Base-by-base conservation (phyloP, 2,329 filamentous ascomycete species). In the Cadophora gregata region DNA sequence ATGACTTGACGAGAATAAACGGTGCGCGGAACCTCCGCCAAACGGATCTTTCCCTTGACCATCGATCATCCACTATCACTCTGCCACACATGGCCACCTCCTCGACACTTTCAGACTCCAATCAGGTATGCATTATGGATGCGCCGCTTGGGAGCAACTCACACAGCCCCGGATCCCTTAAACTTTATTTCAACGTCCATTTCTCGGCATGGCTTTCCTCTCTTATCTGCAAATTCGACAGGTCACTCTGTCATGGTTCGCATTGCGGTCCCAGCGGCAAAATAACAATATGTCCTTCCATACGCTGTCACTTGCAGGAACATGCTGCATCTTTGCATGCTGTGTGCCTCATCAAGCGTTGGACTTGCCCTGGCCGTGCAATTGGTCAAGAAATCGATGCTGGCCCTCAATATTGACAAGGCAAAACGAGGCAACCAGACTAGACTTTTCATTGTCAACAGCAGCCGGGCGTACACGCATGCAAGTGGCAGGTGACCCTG, bases 381-480 rank as follows among this genome's bases (percentile, higher is more conserved):
- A 58, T 48, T 47, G 55, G 53, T 21, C 60, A 25, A 24, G n/a
- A 12, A 29, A 24, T 7, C 47, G 9, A 33, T 61, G 10, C 33
- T 61, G 51, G 31, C n/a, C 25, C 51, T 56, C 63, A 66, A 70
- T 67, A 55, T 64, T 50, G 27, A 50, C 50, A 55, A 59, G 47
- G 64, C 65, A 64, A 10, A 69, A 73, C 69, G 67, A 73, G 71
- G 71, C 70, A 70, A 73, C 67, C 67, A 66, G 63, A 65, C 70
- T 72, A 72, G 66, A 56, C 56, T 50, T 47, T 36, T 65, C 69
- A 67, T 53, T 68, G 50, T 33, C 66, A 69, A 42, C 67, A 62
- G 56, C 45, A 61, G 59, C 12, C 53, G 53, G 53, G 14, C 53
- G 38, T 64, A 38, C 27, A 47, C 33, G 42, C 63, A 65, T 72